phyloP scores from a whole-genome alignment of 768 basidiomycete species.

The Russula compacta region DNA sequence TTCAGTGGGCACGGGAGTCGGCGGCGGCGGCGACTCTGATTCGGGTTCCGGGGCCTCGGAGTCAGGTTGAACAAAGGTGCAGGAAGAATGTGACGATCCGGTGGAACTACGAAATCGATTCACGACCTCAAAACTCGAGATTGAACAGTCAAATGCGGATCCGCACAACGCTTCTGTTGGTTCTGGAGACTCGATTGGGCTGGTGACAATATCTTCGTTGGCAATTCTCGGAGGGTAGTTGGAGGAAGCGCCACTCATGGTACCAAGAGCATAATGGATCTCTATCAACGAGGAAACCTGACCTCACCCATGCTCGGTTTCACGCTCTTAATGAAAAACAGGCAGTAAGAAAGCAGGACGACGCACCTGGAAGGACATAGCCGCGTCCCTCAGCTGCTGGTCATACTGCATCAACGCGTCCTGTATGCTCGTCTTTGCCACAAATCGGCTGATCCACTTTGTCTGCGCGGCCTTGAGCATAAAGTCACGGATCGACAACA shows the following conservation, averaged over 20 bases:
- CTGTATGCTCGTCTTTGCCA: conserved; percentile 17
- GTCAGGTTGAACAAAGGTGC: conserved; percentile 5
- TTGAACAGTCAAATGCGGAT: not conserved
- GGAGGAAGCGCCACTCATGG: not conserved
- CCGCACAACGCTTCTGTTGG: not conserved
- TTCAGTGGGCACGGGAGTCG: conserved; percentile 1
- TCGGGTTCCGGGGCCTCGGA: not conserved
- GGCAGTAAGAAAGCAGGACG: not conserved
- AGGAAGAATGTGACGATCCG: not conserved
- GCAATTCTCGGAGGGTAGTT: not conserved
- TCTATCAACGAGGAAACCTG: conserved; percentile 21
- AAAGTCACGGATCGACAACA: conserved; percentile 20
- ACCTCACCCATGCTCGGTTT: not conserved
- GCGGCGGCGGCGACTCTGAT: not conserved
- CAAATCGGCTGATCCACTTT: conserved; percentile 19
- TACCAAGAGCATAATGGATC: conserved; percentile 20
- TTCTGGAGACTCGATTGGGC: not conserved
- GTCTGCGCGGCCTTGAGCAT: conserved; percentile 16
- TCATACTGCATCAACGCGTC: conserved; percentile 9
- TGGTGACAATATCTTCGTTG: not conserved
- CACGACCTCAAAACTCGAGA: not conserved
- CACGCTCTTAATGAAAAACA: not conserved
- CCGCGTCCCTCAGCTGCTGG: conserved; percentile 16
- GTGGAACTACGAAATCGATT: not conserved
- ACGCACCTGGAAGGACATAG: conserved; percentile 19